Evolutionary conservation across 2,329 filamentous ascomycete genomes (phyloP).

Genomic region (Parastagonospora nodorum): DNA sequence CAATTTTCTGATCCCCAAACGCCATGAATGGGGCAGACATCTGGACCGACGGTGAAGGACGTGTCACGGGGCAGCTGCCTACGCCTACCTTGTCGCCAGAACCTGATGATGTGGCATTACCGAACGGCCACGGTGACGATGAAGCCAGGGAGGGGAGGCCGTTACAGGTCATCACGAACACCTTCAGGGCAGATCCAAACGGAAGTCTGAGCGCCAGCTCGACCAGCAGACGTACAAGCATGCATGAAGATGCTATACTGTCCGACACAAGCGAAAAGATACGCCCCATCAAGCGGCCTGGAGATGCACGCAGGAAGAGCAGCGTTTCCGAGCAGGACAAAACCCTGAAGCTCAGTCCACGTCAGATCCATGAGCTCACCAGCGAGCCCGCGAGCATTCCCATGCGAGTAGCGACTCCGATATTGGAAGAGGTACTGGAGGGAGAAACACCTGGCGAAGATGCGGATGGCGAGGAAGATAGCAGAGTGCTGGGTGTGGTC

Average conservation of each 20-base stretch:
- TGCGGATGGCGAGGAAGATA: conserved; percentile 17
- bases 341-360: conserved; percentile 59
- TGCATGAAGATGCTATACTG: conserved; percentile 38
- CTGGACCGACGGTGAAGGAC: conserved; percentile 22
- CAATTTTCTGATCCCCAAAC: conserved; percentile 12
- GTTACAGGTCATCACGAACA: conserved; percentile 16
- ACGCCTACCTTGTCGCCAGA: conserved; percentile 35
- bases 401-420: conserved; percentile 49
- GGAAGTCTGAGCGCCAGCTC: conserved; percentile 17
- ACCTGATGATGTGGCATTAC: conserved; percentile 27
- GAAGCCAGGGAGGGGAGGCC: conserved; percentile 9
- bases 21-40: conserved; percentile 39
- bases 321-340: conserved; percentile 47
- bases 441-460: conserved; percentile 21
- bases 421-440: conserved; percentile 42
- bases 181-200: conserved; percentile 10
- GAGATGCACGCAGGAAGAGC: conserved; percentile 41
- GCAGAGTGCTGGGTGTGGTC: conserved; percentile 24
- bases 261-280: conserved; percentile 41
- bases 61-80: conserved; percentile 30
- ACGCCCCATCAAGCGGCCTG: conserved; percentile 41
- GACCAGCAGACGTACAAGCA: conserved; percentile 23
- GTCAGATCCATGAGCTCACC: conserved; percentile 61
- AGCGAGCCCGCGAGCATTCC: conserved; percentile 61
- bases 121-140: conserved; percentile 10